Conservation (phyloP, 2,329 filamentous ascomycete genomes). For the Colletotrichum neosansevieriae region DNA sequence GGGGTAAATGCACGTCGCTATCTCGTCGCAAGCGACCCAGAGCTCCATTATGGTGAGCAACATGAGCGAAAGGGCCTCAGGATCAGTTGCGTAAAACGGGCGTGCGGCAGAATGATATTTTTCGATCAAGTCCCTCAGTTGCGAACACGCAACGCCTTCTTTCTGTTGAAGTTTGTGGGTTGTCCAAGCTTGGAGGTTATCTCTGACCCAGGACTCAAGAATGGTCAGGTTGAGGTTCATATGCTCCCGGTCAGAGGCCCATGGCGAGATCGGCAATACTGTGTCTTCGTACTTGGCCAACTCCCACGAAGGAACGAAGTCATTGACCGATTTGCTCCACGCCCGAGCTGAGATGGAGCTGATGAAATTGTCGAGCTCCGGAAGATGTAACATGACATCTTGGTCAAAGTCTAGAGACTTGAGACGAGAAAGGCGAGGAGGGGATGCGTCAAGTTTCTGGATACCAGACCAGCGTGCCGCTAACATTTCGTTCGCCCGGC, state of each 20-base stretch:
- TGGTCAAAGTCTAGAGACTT: constrained; percentile 33
- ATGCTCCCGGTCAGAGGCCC: not conserved
- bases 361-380: constrained; percentile 11
- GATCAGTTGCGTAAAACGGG: constrained; percentile 52
- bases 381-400: constrained; percentile 38
- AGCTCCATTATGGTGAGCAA: constrained; percentile 67
- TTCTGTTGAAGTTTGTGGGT: not conserved
- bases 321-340: not conserved
- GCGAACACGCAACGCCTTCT: no score
- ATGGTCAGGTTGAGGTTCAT: constrained; percentile 37
- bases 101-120: constrained; percentile 49
- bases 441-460: not conserved
- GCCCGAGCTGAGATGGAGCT: not conserved
- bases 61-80: constrained; percentile 65
- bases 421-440: not conserved
- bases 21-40: constrained; percentile 69
- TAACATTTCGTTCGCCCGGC: not conserved
- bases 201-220: constrained; percentile 60
- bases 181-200: constrained; percentile 3
- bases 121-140: constrained; percentile 43
- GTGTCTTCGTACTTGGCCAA: not conserved
- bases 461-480: not conserved
- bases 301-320: constrained; percentile 9
- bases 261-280: no score
- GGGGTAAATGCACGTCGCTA: constrained; percentile 52